phyloP scores from a whole-genome alignment of 768 basidiomycete genomes.

The Suillus alpinus region DNA sequence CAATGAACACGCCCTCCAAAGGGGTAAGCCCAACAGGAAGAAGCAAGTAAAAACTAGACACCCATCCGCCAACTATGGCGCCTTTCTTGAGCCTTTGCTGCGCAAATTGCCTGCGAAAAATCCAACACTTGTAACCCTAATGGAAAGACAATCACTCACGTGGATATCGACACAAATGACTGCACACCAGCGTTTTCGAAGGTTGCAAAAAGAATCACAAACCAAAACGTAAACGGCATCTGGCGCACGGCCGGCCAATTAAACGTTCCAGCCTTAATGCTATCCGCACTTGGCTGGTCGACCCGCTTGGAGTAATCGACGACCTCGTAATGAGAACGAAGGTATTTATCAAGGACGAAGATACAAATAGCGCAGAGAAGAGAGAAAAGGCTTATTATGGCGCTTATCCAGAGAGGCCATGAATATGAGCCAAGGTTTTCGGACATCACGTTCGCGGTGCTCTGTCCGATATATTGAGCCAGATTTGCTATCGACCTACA shows the following conservation, averaged over 20 bases:
- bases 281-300: slow-evolving; percentile 28
- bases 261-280: slow-evolving; percentile 27
- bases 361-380: slow-evolving; percentile 35
- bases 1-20: slow-evolving; percentile 40
- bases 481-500: slow-evolving; percentile 38
- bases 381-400: slow-evolving; percentile 37
- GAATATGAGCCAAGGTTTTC: slow-evolving; percentile 36
- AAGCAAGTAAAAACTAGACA: slow-evolving; percentile 41
- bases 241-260: slow-evolving; percentile 30
- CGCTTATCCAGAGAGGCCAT: slow-evolving; percentile 42
- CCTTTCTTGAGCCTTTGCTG: slow-evolving; percentile 41
- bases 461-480: slow-evolving; percentile 40
- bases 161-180: slow-evolving; percentile 43
- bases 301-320: slow-evolving; percentile 33
- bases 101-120: slow-evolving; percentile 34
- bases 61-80: slow-evolving; percentile 43
- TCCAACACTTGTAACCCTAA: background rate
- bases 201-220: slow-evolving; percentile 35
- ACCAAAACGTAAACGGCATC: slow-evolving; percentile 41
- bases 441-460: slow-evolving; percentile 40
- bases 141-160: slow-evolving; percentile 26
- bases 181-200: slow-evolving; percentile 46
- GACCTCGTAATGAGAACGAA: slow-evolving; percentile 34
- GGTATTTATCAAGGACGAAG: slow-evolving; percentile 36
- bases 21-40: slow-evolving; percentile 39